Percentiles rank a stretch among this genome's conserved stretches.
phyloP scores from a whole-genome alignment of 306 rosid genomes.

The Sesbania bispinosa region DNA sequence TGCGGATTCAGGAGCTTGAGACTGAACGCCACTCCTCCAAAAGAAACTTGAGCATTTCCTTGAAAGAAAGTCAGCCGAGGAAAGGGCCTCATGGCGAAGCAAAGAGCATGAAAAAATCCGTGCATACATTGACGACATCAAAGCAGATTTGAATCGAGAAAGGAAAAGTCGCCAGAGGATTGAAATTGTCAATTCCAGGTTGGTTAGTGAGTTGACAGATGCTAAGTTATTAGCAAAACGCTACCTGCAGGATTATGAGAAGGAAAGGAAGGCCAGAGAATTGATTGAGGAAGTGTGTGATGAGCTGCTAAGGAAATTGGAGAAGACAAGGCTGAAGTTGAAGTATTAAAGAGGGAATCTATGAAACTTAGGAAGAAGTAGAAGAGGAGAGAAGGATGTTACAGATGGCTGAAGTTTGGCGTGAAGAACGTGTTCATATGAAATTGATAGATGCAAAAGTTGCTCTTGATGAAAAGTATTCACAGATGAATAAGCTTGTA shows the following conservation, averaged over 20 bases:
- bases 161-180: conserved; percentile 75
- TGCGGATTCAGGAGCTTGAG: conserved; percentile 76
- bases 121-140: conserved; percentile 65
- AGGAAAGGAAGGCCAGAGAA: conserved; percentile 78
- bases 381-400: conserved; percentile 90
- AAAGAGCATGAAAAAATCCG: conserved; percentile 95
- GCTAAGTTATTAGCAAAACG: conserved; percentile 67
- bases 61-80: conserved; percentile 81
- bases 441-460: conserved; percentile 89
- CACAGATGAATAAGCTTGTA: conserved; percentile 80
- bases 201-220: conserved; percentile 87
- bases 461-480: conserved; percentile 81
- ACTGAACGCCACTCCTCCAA: conserved; percentile 69
- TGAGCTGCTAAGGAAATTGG: conserved; percentile 93
- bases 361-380: conserved; percentile 68
- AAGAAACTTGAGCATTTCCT: conserved; percentile 79
- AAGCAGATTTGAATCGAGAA: conserved; percentile 69
- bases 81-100: conserved; percentile 73
- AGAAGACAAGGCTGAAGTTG: conserved; percentile 88
- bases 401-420: conserved; percentile 98
- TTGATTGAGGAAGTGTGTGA: conserved; percentile 86
- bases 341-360: conserved; percentile 68
- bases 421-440: conserved; percentile 98
- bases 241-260: conserved; percentile 76
- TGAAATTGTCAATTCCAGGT: conserved; percentile 76